Evolutionary conservation across 257 asterid species (phyloP), one percentile per base, ranked within the genome.

Genomic region (Nicotiana noctiflora): DNA sequence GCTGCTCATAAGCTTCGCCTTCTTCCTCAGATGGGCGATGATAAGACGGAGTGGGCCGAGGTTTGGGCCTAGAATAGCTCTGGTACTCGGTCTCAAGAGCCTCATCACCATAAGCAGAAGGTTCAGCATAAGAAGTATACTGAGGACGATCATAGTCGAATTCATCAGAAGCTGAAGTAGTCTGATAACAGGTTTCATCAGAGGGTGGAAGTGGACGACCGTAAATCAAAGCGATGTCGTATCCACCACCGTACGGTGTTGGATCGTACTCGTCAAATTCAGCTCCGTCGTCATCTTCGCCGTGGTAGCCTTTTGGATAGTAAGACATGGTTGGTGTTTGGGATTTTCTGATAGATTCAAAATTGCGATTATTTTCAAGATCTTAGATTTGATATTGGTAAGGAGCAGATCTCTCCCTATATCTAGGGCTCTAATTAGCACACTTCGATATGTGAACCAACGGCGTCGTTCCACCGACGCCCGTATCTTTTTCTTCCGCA

Each of bases 191-290:
- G 68, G 86, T 95, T 44, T 89, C 94, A 3, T 90, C 94, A 4
- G 97, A 93, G 8, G 93, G 97, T 0, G 90, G 91, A 80, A 90
- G 89, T 7, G 94, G 88, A 49, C 94, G 96, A 75, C 99, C 99
- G 84, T 91, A 95, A 53, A 91, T 90, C 66, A 89, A 18, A 4
- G 81, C 17, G 55, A 92, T 90, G 89, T 93, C 92, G 88, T 93
- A 95, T 32, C 98, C 98, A 14, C 99, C 99, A 34, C 91, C 91
- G 85, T 93, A 95, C 1, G 98, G 99, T 79, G 97, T 91, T 68
- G 97, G 76, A 72, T 95, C 99, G 86, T 82, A 93, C 84, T 93
- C 98, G 55, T 92, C 93, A 87, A 91, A 95, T 84, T 91, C 97
- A 77, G 86, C 92, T 46, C 87, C 91, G 19, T 88, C 92, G 59